Evolutionary conservation across 352 stramenopile species (phyloP), one percentile per base, ranked within the genome.

Genomic region (Phytophthora boehmeriae): DNA sequence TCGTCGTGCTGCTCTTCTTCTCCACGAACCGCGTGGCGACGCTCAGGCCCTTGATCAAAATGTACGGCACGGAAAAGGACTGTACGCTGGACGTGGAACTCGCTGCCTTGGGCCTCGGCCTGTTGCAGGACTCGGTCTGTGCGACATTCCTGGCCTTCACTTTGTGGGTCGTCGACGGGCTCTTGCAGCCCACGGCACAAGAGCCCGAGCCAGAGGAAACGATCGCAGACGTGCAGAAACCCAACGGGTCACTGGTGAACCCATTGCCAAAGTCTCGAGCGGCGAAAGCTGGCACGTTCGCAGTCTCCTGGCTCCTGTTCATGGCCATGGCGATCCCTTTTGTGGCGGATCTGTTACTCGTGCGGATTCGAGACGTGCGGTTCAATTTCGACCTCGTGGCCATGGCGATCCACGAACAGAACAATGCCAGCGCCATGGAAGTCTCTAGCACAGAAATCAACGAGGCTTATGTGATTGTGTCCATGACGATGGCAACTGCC

Each of bases 351-450:
- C 19, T 70, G 6, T 44, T 76, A 27, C 53, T 76, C 5, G 63
- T 73, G 34, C 48, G 67, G 9, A 66, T 69, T 34, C 63, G 67
- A 2, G 63, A 73, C 46, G 65, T 76, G 55, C 39, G 67, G 13
- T 75, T 75, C 47, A 64, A 57, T 34, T 75, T 71, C 13, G 56
- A 75, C 16, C 39, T 75, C 11, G 58, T 73, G 28, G 60, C 65
- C n/a, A 72, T 76, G 67, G 67, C 67, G 38, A 71, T 76, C 44
- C 61, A 72, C 42, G 67, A 76, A 49, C 57, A 58, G 16, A 59
- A 48, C 25, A 65, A 60, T 23, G 57, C 63, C 5, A 43, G 58
- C 4, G 67, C 67, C 2, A 58, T 54, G 3, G 52, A 67, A 35
- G 66, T 76, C 27, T 66, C 67, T 1, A 52, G 36, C 4, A 39